Base-by-base conservation (phyloP, 2,329 filamentous ascomycete genomes). In the Graphilbum fragrans region DNA sequence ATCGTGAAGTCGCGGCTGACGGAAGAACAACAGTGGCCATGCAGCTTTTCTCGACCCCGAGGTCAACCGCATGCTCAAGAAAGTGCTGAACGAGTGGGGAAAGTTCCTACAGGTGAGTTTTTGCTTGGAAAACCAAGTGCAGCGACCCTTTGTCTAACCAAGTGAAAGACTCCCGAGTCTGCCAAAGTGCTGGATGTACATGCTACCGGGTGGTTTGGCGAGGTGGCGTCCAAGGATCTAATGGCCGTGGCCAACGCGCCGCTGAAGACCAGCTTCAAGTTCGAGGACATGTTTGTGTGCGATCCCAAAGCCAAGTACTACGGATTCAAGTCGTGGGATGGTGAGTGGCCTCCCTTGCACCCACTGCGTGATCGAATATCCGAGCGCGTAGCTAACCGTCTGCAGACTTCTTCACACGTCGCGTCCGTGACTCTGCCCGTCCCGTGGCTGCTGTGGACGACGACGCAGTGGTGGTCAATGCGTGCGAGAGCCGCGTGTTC, bases 281-380 rank as follows among this genome's bases (percentile, higher is more conserved):
- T 80, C 45, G 67, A 79, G 43, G 66, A 80, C 17, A 65, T 80
- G 52, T 82, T 72, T 55, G 49, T 69, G 17, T 82, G 78, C 53
- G 71, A 82, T 34, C 67, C 74, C 0, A 57, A 53, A 0, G 62
- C 64, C 5, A 58, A 69, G 48, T 54, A 77, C 52, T 66, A 73
- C 47, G 79, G 80, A 17, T 84, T 65, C 61, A 71, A 65, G 42
- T 81, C 75, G 0, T 84, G 80, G 80, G 80, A 85, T 44, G 63
- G 67, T 69, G 53, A 53, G 55, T 42, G 27, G 29, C n/a, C 17
- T 23, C 32, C 11, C 8, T 20, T 25, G 19, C 5, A 25, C 18
- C n/a, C 21, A 16, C 3, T 29, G 18, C 6, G 22, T 37, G 20
- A 16, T 27, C 10, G n/a, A 34, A 3, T 16, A 16, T 19, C n/a